These are phyloP conservation scores for Malassezia restricta DNA, from an alignment of 1,284 basidiomycete genomes.

Conservation along the genomic window DNA sequence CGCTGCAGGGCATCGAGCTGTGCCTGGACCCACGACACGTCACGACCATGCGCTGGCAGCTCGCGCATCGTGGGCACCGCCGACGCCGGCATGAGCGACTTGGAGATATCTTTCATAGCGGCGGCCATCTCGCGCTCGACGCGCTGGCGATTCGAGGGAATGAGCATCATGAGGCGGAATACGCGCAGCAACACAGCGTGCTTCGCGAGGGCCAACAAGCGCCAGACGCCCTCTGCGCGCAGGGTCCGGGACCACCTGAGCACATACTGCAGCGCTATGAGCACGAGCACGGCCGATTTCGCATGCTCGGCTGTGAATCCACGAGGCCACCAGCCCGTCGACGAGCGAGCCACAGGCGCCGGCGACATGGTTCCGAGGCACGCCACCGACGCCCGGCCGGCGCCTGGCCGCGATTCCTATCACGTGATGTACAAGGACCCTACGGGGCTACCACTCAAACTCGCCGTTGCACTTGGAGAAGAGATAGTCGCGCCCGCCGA, in stretches of 20 bases:
- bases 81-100: constrained; percentile 30
- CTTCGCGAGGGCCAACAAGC: neutral
- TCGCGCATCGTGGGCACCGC: constrained; percentile 20
- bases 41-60: constrained; percentile 32
- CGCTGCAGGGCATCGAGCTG: constrained; percentile 32
- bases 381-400: no score
- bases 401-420: no score
- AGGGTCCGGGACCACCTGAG: constrained; percentile 4
- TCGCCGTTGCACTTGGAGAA: constrained; percentile 73
- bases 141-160: constrained; percentile 32
- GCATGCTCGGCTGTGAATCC: neutral
- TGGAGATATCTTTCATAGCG: constrained; percentile 35
- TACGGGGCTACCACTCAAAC: constrained; percentile 13
- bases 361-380: no score
- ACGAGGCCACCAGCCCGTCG: no score
- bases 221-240: constrained; percentile 1
- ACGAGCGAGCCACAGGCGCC: no score
- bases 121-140: constrained; percentile 32
- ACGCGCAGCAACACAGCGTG: constrained; percentile 3
- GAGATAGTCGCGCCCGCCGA: constrained; percentile 92
- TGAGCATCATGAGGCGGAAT: constrained; percentile 28
- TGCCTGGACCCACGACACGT: constrained; percentile 27
- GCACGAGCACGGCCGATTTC: constrained; percentile 2
- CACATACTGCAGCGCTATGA: constrained; percentile 7
- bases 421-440: no score